Percentiles rank a stretch among this genome's conserved stretches.
phyloP scores from a whole-genome alignment of 352 stramenopile species.

The Pythium myriotylum region DNA sequence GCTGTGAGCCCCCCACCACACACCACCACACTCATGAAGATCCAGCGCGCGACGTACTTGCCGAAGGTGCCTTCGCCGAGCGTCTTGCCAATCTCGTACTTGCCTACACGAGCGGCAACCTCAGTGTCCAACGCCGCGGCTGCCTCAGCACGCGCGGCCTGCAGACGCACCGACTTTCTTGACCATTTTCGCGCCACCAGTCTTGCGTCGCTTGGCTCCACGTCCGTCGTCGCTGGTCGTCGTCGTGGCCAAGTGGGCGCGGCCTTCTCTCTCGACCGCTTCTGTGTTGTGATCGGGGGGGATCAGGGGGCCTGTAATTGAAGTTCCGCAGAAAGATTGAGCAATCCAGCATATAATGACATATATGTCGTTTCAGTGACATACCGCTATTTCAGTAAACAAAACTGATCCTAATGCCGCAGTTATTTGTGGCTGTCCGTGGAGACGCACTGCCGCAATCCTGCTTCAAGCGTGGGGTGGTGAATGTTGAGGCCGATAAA shows the following conservation, averaged over 20 bases:
- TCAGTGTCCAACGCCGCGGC: too few species aligned
- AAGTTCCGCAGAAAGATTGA: conserved; percentile 2
- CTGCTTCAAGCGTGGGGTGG: conserved; percentile 37
- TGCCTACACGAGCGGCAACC: conserved; percentile 57
- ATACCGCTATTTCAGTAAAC: conserved; percentile 15
- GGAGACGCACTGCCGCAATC: conserved; percentile 42
- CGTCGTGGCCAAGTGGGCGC: conserved; percentile 19
- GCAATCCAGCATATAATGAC: conserved; percentile 27
- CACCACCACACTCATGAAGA: conserved; percentile 1
- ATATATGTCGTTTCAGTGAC: conserved; percentile 21
- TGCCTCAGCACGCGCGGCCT: too few species aligned
- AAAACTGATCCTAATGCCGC: too few species aligned
- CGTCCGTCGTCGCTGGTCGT: background rate
- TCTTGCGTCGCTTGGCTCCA: conserved; percentile 21
- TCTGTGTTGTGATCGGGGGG: conserved; percentile 20
- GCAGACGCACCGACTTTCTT: conserved; percentile 57
- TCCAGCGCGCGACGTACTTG: conserved; percentile 74
- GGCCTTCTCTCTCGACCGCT: background rate
- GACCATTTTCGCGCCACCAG: conserved; percentile 37
- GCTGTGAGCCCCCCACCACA: too few species aligned
- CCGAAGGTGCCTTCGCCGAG: conserved; percentile 97
- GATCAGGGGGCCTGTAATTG: conserved; percentile 13
- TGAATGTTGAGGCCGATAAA: conserved; percentile 72
- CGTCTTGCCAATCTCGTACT: conserved; percentile 97
- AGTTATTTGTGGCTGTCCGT: too few species aligned